Evolutionary conservation across 2,329 filamentous ascomycete genomes (phyloP).

Genomic region (Emmonsiellopsis sp.): DNA sequence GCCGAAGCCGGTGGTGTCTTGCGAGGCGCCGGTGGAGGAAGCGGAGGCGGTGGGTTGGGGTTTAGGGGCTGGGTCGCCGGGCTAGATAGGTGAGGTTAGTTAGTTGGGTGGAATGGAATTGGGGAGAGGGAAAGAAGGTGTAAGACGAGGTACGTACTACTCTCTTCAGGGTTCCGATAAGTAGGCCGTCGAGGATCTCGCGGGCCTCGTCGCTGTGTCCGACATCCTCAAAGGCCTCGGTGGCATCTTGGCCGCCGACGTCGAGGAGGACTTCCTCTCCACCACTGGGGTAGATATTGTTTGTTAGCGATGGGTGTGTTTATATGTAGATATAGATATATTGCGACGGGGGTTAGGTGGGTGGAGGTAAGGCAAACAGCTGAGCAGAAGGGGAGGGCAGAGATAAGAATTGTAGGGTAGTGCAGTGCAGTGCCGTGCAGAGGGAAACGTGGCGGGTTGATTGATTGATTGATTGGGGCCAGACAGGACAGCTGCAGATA

Average conservation of each 20-base stretch:
- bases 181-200: slow-evolving; percentile 74
- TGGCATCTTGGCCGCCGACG: slow-evolving; percentile 89
- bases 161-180: slow-evolving; percentile 71
- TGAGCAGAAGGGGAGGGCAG: too few relatives aligned
- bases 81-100: slow-evolving; percentile 29
- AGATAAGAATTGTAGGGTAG: background rate
- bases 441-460: too few relatives aligned
- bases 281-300: slow-evolving; percentile 56
- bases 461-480: too few relatives aligned
- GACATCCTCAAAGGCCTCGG: slow-evolving; percentile 98
- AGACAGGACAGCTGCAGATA: background rate
- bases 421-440: background rate
- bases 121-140: background rate
- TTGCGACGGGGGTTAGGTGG: too few relatives aligned
- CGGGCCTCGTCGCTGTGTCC: slow-evolving; percentile 98
- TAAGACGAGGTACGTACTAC: slow-evolving; percentile 48
- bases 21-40: slow-evolving; percentile 17
- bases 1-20: slow-evolving; percentile 46
- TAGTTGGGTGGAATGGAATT: background rate
- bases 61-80: slow-evolving; percentile 70
- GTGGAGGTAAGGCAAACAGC: too few relatives aligned
- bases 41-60: slow-evolving; percentile 39
- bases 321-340: background rate
- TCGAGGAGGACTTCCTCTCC: slow-evolving; percentile 98
- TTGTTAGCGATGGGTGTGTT: background rate